Conservation (phyloP, 768 basidiomycete species). For the Candolleomyces aberdarensis region DNA sequence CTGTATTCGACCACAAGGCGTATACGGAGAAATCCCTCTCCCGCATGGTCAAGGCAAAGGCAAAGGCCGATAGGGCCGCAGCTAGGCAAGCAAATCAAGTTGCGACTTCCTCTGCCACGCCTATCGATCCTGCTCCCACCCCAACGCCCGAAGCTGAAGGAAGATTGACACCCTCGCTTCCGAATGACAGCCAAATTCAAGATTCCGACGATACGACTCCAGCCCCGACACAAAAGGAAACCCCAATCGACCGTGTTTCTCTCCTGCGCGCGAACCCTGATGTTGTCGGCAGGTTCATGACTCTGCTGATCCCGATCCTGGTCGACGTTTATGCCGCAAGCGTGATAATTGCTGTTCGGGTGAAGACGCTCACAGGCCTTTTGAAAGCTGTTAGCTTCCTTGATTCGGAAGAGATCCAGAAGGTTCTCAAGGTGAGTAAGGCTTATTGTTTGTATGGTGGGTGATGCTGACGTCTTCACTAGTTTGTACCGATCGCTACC, state of each 20-base stretch:
- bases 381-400: constrained; percentile 91
- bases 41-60: constrained; percentile 76
- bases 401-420: constrained; percentile 69
- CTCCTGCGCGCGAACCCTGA: constrained; percentile 69
- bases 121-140: background rate
- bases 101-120: constrained; percentile 11
- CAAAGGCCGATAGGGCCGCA: constrained; percentile 76
- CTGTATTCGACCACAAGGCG: constrained; percentile 88
- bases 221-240: constrained; percentile 31
- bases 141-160: constrained; percentile 22
- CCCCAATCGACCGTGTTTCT: constrained; percentile 60
- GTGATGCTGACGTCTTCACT: no score
- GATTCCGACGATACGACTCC: constrained; percentile 41
- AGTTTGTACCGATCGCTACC: constrained; percentile 94
- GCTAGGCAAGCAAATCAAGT: constrained; percentile 53
- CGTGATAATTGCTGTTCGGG: constrained; percentile 81
- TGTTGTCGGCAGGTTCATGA: constrained; percentile 85
- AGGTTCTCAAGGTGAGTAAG: constrained; percentile 67
- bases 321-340: constrained; percentile 99
- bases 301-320: constrained; percentile 86
- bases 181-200: constrained; percentile 20
- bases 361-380: constrained; percentile 84
- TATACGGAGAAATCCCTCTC: constrained; percentile 86
- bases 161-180: constrained; percentile 16
- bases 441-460: no score